Base-by-base conservation (phyloP, 345 rosid genomes). In the Salix dunnii region DNA sequence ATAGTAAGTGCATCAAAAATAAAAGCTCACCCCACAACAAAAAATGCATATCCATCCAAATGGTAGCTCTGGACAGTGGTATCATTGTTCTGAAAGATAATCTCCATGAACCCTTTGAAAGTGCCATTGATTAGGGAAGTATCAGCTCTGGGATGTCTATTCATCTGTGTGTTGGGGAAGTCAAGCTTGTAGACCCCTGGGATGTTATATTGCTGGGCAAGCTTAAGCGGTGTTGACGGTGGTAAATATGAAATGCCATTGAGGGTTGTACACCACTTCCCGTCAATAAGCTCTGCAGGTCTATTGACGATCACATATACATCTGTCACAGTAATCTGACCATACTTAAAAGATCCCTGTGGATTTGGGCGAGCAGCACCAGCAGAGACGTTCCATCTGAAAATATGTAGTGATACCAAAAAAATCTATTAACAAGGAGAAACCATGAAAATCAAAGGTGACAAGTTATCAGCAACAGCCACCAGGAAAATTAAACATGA, bases 291-390 rank as follows among this genome's bases (percentile, higher is more conserved):
- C 90, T 91, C 97, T 16, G 91, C 87, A 67, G 95, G 89, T 74
- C 89, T 78, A 79, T 90, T 90, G 35, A 87, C 85, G 70, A 92
- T 87, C 75, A 94, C 91, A 80, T 89, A 92, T 20, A 94, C 89
- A 77, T 94, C 97, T 0, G 95, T 92, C 73, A 94, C 98, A 12
- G 94, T 90, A 74, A 94, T 92, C 43, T 91, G 71, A 20, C 97
- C 97, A 74, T 94, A 94, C 72, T 82, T 91, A 82, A 94, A 94
- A 71, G 98, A 94, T 60, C 98, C 98, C 67, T 94, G 97, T 25
- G 97, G 97, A 86, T 94, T 92, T 43, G 97, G 97, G 20, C 98
- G 89, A 40, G 98, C 97, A 85, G 95, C 98, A 68, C 97, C 86
- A 74, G 98, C 92, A 64, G 97, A 86, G 68, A 91, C 87, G 73